These are phyloP conservation scores for Rhizopogon salebrosus DNA, from an alignment of 768 basidiomycete genomes.

Conservation along the genomic window DNA sequence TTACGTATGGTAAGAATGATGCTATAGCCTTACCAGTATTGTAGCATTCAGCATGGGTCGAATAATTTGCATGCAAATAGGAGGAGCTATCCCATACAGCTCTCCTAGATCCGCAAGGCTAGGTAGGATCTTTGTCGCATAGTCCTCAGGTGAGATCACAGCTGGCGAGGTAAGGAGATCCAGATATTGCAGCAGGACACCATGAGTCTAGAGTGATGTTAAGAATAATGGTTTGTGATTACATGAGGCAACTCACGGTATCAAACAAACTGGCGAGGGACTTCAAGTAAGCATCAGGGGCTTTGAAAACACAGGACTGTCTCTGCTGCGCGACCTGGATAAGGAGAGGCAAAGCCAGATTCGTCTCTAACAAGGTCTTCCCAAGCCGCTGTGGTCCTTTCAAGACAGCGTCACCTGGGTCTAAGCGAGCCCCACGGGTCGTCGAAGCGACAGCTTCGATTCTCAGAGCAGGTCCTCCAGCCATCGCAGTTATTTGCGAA, in stretches of 20 bases:
- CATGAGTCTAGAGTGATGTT: constrained; percentile 65
- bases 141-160: constrained; percentile 65
- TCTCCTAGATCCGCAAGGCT: constrained; percentile 66
- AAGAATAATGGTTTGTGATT: constrained; percentile 13
- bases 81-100: constrained; percentile 74
- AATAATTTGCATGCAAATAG: constrained; percentile 92
- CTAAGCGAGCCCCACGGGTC: constrained; percentile 69
- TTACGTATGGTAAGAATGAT: constrained; percentile 1
- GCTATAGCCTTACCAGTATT: constrained; percentile 44
- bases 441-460: constrained; percentile 83
- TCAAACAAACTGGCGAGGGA: constrained; percentile 86
- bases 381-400: constrained; percentile 69
- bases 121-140: constrained; percentile 70
- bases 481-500: constrained; percentile 84
- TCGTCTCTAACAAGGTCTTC: constrained; percentile 58
- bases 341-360: constrained; percentile 81
- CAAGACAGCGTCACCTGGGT: constrained; percentile 56
- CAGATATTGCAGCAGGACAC: constrained; percentile 86
- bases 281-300: constrained; percentile 74
- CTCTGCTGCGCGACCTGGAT: constrained; percentile 91
- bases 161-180: constrained; percentile 77
- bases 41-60: constrained; percentile 71
- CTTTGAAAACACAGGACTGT: constrained; percentile 75
- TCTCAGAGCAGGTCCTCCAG: constrained; percentile 81
- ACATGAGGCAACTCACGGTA: constrained; percentile 50